These are phyloP conservation scores for Umbellularia californica DNA, from an alignment of 164 flowering plant genomes.

Conservation along the genomic window DNA sequence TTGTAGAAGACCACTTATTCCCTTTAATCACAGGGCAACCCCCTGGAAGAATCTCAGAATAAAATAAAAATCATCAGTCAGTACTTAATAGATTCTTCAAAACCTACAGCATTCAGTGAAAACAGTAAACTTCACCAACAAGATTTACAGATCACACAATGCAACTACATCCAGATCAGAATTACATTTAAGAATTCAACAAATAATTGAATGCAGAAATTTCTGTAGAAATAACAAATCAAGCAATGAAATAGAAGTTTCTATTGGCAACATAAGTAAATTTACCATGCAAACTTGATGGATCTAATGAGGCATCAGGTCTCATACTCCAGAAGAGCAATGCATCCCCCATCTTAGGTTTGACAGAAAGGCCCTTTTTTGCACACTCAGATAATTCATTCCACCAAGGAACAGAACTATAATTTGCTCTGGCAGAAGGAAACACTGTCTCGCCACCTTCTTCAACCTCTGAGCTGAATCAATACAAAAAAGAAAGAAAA, in stretches of 20 bases:
- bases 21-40: constrained; percentile 93
- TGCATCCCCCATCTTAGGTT: constrained; percentile 90
- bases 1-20: constrained; percentile 91
- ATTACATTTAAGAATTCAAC: no score
- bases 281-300: constrained; percentile 88
- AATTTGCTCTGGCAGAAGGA: constrained; percentile 70
- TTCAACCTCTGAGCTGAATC: constrained; percentile 87
- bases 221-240: neutral
- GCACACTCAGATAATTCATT: constrained; percentile 85
- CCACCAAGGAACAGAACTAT: constrained; percentile 73
- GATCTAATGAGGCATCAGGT: constrained; percentile 85
- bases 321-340: constrained; percentile 96
- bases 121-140: neutral
- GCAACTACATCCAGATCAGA: neutral
- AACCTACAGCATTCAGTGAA: neutral
- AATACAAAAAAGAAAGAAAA: constrained; percentile 12
- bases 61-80: neutral
- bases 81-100: neutral
- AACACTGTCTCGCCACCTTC: constrained; percentile 98
- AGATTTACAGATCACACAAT: neutral
- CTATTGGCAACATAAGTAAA: neutral
- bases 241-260: neutral
- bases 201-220: neutral
- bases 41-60: constrained; percentile 38
- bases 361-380: constrained; percentile 69